A percentile compares a stretch with the other conserved stretches of the same genome.
Conservation (phyloP, 2,329 filamentous ascomycete species). For the Trichoderma hamatum region DNA sequence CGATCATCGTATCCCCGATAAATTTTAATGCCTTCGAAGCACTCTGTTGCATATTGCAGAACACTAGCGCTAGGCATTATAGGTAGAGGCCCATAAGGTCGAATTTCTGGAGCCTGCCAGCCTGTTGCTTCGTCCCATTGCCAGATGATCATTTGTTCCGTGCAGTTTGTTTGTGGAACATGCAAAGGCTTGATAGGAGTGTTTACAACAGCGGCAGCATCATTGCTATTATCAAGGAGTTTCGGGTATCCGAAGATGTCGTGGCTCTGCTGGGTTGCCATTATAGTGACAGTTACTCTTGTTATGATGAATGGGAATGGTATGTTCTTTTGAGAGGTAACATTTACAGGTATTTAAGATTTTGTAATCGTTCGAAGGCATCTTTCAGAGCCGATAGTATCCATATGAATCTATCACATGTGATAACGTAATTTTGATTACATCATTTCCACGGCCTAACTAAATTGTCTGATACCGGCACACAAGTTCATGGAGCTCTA, state of each 20-base stretch:
- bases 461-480: not conserved
- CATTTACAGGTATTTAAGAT: not conserved
- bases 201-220: not conserved
- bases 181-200: not conserved
- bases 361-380: no score
- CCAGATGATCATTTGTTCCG: constrained; percentile 85
- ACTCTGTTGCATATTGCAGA: constrained; percentile 88
- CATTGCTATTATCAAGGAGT: not conserved
- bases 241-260: not conserved
- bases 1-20: constrained; percentile 78
- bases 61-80: constrained; percentile 80
- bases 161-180: constrained; percentile 56
- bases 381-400: not conserved
- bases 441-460: not conserved
- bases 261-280: not conserved
- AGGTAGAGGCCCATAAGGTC: constrained; percentile 74
- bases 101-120: constrained; percentile 74
- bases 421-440: not conserved
- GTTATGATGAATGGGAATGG: not conserved
- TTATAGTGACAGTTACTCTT: not conserved
- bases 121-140: constrained; percentile 67
- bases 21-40: constrained; percentile 82
- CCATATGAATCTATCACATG: not conserved
- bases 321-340: not conserved
- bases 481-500: not conserved